Base-by-base conservation (phyloP, 2,329 filamentous ascomycete species). In the Scytalidium sp. region DNA sequence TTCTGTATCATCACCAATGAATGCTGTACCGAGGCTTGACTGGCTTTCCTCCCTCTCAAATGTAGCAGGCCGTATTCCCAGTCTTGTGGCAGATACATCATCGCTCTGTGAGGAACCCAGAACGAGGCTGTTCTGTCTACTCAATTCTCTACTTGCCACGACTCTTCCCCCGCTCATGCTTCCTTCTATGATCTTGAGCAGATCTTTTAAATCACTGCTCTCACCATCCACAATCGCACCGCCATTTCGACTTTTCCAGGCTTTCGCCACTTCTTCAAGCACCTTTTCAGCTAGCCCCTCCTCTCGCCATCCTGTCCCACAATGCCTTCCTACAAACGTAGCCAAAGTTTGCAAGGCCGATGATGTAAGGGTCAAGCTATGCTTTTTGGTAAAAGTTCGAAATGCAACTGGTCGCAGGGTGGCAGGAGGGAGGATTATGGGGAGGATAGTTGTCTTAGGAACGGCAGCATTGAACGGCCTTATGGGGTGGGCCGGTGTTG, bases 321-420 rank as follows among this genome's bases (percentile, higher is more conserved):
- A 99, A 68, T 96, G 88, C 59, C 89, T 86, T 10, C 94, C 95
- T 47, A 99, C 87, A 67, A 99, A 99, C 1, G 82, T 79, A 19
- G 94, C 92, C 25, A 99, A 78, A 43, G 88, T 83, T 67, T 93
- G 85, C 4, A 99, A 75, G 0, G 94, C 90, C 0, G 91, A 84
- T 0, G 93, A 94, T 7, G 89, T 92, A 47, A 99, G 81, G 0
- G 92, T 97, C 49, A 99, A 76, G 60, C 93, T 95, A 71, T 99
- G 90, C 65, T 97, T 99, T 70, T 97, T 97, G 2, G 94, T 99
- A 58, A 99, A 96, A 0, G 90, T 95, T 43, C 94, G 84, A 64
- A 99, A 97, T 8, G 94, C 95, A 19, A 97, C 78, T 2, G 94
- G 93, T 54, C 95, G 81, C 39, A 99, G 74, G 0, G 89, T 95